Evolutionary conservation across 345 rosid species (phyloP), one percentile per base, ranked within the genome.

Genomic region (Aquilaria sinensis): DNA sequence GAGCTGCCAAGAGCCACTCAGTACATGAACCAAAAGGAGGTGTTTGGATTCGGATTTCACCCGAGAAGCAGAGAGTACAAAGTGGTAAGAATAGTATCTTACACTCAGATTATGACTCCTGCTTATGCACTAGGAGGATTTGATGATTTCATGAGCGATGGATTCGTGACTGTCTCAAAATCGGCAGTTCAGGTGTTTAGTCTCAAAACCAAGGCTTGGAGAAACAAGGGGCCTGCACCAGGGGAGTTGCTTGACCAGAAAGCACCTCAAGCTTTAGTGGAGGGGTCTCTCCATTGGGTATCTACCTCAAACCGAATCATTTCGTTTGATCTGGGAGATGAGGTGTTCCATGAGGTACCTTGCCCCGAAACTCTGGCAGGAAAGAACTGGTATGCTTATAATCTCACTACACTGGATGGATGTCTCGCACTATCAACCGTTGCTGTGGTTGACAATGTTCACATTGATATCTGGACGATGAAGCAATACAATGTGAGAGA

Each of bases 31-130:
- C 55, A 13, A 52, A 15, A 29, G 55, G 55, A 52, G 29, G 55
- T 52, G 10, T 52, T 52, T n/a, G 55, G 55, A n/a, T 52, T 52
- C 29, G 55, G 55, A 15, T 52, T 52, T n/a, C 55, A 52, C 29
- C 55, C 55, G 10, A 52, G 9, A 7, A 52, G 29, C 23, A 4
- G 55, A 52, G 55, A 52, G 29, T 52, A 13, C 55, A 52, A 52
- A n/a, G 55, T 52, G 16, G 4, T 52, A 9, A 52, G 55, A 29
- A 52, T 52, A 13, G 55, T 52, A 29, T 12, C 15, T 12, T 52
- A 52, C 29, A 29, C 2, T n/a, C 52, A 49, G 52, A 7, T 49
- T 8, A 49, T 49, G 52, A 49, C 52, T 12, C n/a, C 16, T 12
- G 16, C 12, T 7, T 12, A 13, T 10, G 23, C 43, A 37, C 5